A percentile compares a stretch with the other conserved stretches of the same genome.
phyloP scores from a whole-genome alignment of 345 rosid genomes.

The Stellera chamaejasme region DNA sequence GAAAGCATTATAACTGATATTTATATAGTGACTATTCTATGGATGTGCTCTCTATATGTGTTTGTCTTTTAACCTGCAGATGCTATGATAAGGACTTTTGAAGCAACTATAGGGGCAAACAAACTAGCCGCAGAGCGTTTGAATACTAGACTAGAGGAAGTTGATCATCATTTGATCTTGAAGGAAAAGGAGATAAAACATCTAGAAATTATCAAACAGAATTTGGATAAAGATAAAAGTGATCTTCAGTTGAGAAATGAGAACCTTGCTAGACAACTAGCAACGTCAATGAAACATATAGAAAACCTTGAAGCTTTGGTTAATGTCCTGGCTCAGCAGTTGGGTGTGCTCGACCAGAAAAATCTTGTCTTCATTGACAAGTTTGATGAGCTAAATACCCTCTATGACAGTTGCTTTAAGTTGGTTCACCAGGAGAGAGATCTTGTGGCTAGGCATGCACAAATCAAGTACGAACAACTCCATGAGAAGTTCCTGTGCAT shows the following conservation, averaged over 20 bases:
- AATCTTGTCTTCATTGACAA: constrained; percentile 35
- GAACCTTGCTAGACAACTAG: constrained; percentile 36
- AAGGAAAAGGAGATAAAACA: constrained; percentile 53
- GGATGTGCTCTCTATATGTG: neutral
- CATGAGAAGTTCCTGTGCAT: constrained; percentile 37
- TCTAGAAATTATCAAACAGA: constrained; percentile 39
- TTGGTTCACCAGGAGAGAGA: constrained; percentile 44
- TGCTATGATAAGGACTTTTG: constrained; percentile 41
- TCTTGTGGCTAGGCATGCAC: constrained; percentile 36
- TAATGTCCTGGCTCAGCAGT: constrained; percentile 32
- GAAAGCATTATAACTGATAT: too few species aligned
- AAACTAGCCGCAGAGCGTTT: constrained; percentile 37
- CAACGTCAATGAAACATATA: constrained; percentile 37
- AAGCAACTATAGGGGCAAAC: constrained; percentile 31
- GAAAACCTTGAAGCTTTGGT: constrained; percentile 46
- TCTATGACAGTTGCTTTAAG: constrained; percentile 41
- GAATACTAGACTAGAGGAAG: constrained; percentile 47
- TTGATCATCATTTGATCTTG: constrained; percentile 34
- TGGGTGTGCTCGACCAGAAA: constrained; percentile 54
- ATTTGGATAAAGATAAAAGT: constrained; percentile 49
- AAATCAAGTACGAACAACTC: constrained; percentile 42
- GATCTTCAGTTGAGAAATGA: constrained; percentile 42
- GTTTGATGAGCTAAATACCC: constrained; percentile 46
- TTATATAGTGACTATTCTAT: too few species aligned
- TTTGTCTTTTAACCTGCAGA: constrained; percentile 30